Base-by-base conservation (phyloP, 164 flowering plant species). In the Euptelea pleiosperma region DNA sequence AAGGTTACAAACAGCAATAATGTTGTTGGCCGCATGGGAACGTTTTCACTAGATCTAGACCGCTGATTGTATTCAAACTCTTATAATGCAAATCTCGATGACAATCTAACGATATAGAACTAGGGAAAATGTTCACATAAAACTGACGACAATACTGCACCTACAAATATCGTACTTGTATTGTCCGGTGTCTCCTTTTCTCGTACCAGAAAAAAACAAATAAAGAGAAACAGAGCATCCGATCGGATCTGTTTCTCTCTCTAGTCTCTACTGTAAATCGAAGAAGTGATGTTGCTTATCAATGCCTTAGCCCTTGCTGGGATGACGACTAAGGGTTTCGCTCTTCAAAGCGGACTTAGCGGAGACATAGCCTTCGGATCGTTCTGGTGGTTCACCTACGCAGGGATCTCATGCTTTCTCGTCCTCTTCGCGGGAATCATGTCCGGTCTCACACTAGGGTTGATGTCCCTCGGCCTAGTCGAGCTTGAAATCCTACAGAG, bases 391-490 rank as follows among this genome's bases (percentile, higher is more conserved):
- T 68, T 53, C 34, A 35, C 49, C 22, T 75, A 75, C 50, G 75
- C 68, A 4, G 82, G 79, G 3, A 39, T 72, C 18, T 77, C 75
- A 2, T 64, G 75, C 39, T 24, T 73, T 1, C 75, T 77, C 35
- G 79, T 77, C 1, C 62, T 77, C 41, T 77, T 77, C 55, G 82
- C 79, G 7, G 82, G 82, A 7, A 70, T 75, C 48, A 77, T 77
- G 82, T 77, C 81, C 10, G 81, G 81, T 28, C 62, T 77, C 8
- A 77, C 81, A 6, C 61, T 77, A 10, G 81, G 81, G 0, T 49
- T 77, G 45, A 77, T 77, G 81, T 77, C 81, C 8, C 68, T 77
- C 15, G 70, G 79, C 2, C 76, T 74, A n/a, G 81, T 77, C 30
- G 81, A 77, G 18, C 78, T 75, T n/a, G 79, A 77, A 53, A 75